These are phyloP conservation scores for Grigorovia yakushimaensis DNA, from an alignment of 805 yeast genomes.

Conservation along the genomic window DNA sequence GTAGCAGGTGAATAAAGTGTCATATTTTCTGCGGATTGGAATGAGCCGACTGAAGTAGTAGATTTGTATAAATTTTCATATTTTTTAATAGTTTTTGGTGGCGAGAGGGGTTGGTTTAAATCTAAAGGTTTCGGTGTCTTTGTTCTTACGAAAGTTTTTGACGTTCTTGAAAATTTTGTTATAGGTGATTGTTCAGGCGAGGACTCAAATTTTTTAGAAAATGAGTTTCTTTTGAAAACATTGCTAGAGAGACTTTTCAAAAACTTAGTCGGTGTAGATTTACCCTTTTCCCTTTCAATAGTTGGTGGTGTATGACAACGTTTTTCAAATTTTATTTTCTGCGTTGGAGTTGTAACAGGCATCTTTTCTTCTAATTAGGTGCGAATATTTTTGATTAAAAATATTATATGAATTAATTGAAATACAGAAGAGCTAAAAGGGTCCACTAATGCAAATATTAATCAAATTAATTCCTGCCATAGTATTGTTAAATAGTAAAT, in stretches of 20 bases:
- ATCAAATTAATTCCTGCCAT: neutral
- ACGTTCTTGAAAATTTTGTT: conserved; percentile 1
- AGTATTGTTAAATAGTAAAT: neutral
- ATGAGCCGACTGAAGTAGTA: neutral
- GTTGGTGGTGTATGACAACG: conserved; percentile 29
- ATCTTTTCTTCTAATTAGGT: neutral
- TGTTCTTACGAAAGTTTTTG: conserved; percentile 10
- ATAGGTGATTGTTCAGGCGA: conserved; percentile 2
- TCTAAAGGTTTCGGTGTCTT: conserved; percentile 18
- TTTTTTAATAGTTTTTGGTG: conserved; percentile 18
- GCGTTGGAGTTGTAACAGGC: conserved; percentile 12
- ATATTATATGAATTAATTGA: too few relatives aligned
- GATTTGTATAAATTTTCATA: neutral
- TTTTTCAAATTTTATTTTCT: conserved; percentile 7
- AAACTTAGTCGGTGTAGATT: conserved; percentile 14
- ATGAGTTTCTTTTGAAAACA: conserved; percentile 16
- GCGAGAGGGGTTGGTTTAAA: conserved; percentile 15
- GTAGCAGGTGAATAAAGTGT: conserved; percentile 7
- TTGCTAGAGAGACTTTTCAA: conserved; percentile 21
- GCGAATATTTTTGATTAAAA: too few relatives aligned
- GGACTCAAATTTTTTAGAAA: conserved; percentile 5
- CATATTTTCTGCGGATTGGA: neutral
- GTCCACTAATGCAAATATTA: too few relatives aligned
- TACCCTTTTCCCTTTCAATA: conserved; percentile 12
- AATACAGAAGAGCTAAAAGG: too few relatives aligned